phyloP scores from a whole-genome alignment of 2,329 filamentous ascomycete species.

The Botrytis sinoallii region DNA sequence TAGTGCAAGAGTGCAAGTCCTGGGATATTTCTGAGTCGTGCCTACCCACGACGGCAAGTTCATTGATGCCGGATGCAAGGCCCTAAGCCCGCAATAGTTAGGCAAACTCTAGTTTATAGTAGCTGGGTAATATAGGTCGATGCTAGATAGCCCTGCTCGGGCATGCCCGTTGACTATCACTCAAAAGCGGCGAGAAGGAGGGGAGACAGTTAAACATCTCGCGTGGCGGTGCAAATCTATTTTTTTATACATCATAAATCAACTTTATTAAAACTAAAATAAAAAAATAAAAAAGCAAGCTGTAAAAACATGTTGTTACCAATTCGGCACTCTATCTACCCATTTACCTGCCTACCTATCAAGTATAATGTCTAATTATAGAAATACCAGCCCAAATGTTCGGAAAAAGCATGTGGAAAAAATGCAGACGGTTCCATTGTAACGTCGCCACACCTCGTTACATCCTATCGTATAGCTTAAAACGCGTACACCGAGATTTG shows the following conservation, averaged over 20 bases:
- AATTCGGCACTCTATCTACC: background rate
- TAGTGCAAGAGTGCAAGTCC: background rate
- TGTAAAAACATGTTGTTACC: background rate
- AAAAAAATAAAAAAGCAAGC: background rate
- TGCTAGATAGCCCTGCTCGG: constrained; percentile 2
- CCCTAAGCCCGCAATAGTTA: background rate
- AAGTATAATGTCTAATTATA: constrained; percentile 11
- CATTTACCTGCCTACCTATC: background rate
- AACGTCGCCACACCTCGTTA: constrained; percentile 18
- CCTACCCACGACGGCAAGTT: background rate
- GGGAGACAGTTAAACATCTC: background rate
- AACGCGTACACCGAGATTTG: constrained; percentile 17
- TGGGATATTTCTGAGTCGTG: constrained; percentile 2
- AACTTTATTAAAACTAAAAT: background rate
- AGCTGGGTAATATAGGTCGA: background rate
- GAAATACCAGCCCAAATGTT: constrained; percentile 6
- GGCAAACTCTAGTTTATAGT: background rate
- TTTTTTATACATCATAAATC: background rate
- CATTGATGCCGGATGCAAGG: background rate
- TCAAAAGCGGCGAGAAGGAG: constrained; percentile 7
- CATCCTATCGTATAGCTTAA: constrained; percentile 4
- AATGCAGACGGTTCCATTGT: background rate
- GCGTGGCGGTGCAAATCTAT: constrained; percentile 15
- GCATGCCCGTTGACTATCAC: constrained; percentile 9
- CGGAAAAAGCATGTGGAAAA: background rate